A percentile compares a stretch with the other conserved stretches of the same genome.
phyloP scores from a whole-genome alignment of 2,329 filamentous ascomycete genomes.

The Talaromyces islandicus region DNA sequence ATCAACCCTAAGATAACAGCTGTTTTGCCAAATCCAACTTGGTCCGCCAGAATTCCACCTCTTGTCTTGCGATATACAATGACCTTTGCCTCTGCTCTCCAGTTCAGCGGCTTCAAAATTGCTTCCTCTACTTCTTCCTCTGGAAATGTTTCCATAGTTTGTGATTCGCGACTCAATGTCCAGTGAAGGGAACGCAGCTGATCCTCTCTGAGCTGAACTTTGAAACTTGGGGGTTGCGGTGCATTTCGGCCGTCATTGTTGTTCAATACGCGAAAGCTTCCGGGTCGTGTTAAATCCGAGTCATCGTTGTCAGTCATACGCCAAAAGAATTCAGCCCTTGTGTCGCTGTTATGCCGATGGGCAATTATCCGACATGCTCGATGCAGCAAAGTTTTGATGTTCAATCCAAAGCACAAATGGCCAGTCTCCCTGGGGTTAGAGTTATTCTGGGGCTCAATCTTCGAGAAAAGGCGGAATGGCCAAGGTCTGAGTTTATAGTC shows the following conservation, averaged over 20 bases:
- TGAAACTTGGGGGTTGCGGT: conserved; percentile 32
- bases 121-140: conserved; percentile 56
- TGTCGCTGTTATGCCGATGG: conserved; percentile 2
- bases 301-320: conserved; percentile 44
- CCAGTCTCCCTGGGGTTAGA: conserved; percentile 18
- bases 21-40: conserved; percentile 64
- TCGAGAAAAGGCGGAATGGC: conserved; percentile 36
- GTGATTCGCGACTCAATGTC: conserved; percentile 53
- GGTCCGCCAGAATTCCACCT: conserved; percentile 59
- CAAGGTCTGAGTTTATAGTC: conserved; percentile 43
- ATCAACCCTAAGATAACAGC: conserved; percentile 54
- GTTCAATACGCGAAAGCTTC: conserved; percentile 36
- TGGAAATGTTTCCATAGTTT: conserved; percentile 34
- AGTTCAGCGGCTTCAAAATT: conserved; percentile 44
- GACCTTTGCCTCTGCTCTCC: conserved; percentile 51
- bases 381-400: conserved; percentile 32
- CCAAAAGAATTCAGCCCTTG: conserved; percentile 32
- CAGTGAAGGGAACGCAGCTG: conserved; percentile 53
- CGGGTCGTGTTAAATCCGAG: conserved; percentile 25
- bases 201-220: conserved; percentile 40
- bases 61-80: conserved; percentile 33
- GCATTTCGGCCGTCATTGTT: conserved; percentile 34
- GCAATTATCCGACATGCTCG: conserved; percentile 26
- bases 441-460: conserved; percentile 15
- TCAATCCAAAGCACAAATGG: conserved; percentile 34